Evolutionary conservation across 2,329 filamentous ascomycete species (phyloP).

Genomic region (Fusarium sp.): DNA sequence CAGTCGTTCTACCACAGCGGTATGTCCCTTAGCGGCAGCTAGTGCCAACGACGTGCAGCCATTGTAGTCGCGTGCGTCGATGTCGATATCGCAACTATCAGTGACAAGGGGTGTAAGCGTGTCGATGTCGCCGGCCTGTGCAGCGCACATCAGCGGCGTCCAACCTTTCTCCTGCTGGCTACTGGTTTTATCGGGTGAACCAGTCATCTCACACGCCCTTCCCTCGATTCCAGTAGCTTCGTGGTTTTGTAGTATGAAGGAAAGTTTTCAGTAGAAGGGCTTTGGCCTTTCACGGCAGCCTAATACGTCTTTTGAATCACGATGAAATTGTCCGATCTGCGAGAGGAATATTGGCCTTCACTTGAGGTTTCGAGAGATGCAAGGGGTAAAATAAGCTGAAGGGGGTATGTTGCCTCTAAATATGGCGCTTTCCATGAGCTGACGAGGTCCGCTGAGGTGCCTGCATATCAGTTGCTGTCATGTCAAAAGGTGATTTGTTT

Average conservation of each 20-base stretch:
- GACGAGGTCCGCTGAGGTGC: neutral
- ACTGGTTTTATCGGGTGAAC: neutral
- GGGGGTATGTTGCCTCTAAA: neutral
- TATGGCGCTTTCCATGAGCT: neutral
- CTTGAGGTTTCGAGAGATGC: neutral
- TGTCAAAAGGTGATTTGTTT: neutral
- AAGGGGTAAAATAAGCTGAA: neutral
- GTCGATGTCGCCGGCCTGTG: neutral
- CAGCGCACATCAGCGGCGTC: neutral
- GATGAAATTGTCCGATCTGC: too few species aligned
- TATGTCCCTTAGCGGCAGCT: too few species aligned
- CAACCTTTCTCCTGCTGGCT: neutral
- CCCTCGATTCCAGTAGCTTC: neutral
- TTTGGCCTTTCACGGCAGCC: too few species aligned
- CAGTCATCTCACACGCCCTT: neutral
- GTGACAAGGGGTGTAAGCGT: rapidly evolving
- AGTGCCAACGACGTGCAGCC: too few species aligned
- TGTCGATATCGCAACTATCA: neutral
- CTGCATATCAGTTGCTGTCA: neutral
- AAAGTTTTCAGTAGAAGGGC: neutral
- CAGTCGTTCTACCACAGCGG: too few species aligned
- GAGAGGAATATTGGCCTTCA: too few species aligned
- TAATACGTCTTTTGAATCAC: too few species aligned
- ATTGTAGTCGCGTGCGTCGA: too few species aligned
- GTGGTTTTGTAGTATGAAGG: neutral